A percentile compares a stretch with the other conserved stretches of the same genome.
Conservation (phyloP, 371 early-diverging fungal species). For the Mucor lusitanicus region DNA sequence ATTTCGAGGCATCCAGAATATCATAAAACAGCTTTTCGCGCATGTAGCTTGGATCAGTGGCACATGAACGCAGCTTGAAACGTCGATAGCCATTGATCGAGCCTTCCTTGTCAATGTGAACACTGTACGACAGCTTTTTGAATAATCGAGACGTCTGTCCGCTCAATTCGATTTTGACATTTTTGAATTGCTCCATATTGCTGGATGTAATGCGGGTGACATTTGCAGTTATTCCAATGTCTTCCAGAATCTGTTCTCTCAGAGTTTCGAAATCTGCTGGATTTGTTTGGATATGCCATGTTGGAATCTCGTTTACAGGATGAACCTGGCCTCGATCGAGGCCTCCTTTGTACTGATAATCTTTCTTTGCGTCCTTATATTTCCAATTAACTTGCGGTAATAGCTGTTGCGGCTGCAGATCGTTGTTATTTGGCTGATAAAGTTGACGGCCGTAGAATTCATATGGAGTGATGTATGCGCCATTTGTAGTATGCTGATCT, state of each 20-base stretch:
- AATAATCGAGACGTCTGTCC: slow-evolving; percentile 42
- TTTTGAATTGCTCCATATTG: not conserved
- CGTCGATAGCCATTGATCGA: slow-evolving; percentile 29
- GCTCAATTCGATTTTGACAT: slow-evolving; percentile 23
- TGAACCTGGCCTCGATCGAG: slow-evolving; percentile 11
- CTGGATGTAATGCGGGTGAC: slow-evolving; percentile 28
- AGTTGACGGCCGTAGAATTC: slow-evolving; percentile 27
- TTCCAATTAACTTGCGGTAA: not conserved
- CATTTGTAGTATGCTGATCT: not conserved
- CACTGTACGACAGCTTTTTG: slow-evolving; percentile 32
- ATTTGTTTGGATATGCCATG: slow-evolving; percentile 27
- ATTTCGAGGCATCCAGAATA: slow-evolving; percentile 39
- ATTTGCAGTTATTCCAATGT: slow-evolving; percentile 26
- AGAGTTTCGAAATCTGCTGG: slow-evolving; percentile 13
- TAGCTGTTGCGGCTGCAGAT: not conserved
- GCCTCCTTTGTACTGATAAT: not conserved
- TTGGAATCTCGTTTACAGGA: slow-evolving; percentile 29
- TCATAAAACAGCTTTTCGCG: slow-evolving; percentile 59
- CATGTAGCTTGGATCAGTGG: slow-evolving; percentile 51
- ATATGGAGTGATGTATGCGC: not conserved
- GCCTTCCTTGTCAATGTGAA: slow-evolving; percentile 19
- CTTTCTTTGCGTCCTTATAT: not conserved
- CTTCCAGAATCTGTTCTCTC: slow-evolving; percentile 27
- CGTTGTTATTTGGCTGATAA: not conserved
- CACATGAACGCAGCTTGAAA: slow-evolving; percentile 40